Conservation (phyloP, 2,329 filamentous ascomycete genomes). For the Clarireedia paspali region DNA sequence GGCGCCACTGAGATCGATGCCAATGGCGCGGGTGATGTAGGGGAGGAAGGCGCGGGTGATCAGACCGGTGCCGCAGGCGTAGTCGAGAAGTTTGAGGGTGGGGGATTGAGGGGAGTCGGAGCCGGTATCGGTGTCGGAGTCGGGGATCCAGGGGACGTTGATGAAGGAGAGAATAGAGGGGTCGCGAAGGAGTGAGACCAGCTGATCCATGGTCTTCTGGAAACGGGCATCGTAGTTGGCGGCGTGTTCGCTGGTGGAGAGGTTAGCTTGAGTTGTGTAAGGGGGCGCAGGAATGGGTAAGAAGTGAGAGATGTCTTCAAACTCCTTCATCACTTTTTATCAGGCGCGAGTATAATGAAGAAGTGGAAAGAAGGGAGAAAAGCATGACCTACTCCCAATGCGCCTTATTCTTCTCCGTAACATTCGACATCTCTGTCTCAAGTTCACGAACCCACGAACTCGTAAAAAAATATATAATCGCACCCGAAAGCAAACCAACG, state of each 20-base stretch:
- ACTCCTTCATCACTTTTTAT: neutral
- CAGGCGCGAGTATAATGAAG: neutral
- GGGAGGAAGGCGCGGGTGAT: constrained; percentile 41
- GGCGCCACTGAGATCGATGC: constrained; percentile 62
- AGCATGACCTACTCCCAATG: constrained; percentile 33
- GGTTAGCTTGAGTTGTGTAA: neutral
- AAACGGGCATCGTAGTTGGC: constrained; percentile 50
- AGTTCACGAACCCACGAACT: neutral
- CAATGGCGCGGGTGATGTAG: constrained; percentile 54
- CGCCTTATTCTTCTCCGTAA: constrained; percentile 32
- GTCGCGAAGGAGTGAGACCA: constrained; percentile 46
- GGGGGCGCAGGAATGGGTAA: neutral
- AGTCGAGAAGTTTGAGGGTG: constrained; percentile 49
- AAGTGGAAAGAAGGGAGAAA: neutral
- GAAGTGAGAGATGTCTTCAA: neutral
- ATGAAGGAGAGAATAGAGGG: constrained; percentile 39
- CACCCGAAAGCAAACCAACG: neutral
- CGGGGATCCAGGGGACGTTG: constrained; percentile 4
- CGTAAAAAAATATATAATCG: neutral
- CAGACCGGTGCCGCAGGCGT: constrained; percentile 66
- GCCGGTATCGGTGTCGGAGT: constrained; percentile 10
- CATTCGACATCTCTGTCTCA: constrained; percentile 10
- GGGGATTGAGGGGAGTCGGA: neutral
- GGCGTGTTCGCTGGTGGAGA: constrained; percentile 36
- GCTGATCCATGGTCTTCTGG: constrained; percentile 41